Conservation (phyloP, 768 basidiomycete species). For the Pisolithus tinctorius region DNA sequence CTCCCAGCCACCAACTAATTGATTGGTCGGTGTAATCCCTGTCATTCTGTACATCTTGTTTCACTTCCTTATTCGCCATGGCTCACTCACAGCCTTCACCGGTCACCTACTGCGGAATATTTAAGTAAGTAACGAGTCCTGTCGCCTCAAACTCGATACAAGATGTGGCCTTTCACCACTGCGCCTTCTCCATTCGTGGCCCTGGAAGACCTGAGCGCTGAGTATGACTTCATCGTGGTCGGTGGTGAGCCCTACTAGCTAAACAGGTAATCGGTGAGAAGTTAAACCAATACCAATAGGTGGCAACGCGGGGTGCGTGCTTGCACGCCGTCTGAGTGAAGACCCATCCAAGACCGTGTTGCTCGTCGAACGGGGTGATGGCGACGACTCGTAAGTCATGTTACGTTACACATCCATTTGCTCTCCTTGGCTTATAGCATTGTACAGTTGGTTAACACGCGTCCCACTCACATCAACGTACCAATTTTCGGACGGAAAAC, state of each 20-base stretch:
- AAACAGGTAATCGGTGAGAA: background rate
- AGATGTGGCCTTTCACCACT: constrained; percentile 2
- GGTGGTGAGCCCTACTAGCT: background rate
- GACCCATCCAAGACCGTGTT: constrained; percentile 24
- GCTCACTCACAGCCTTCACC: too few relatives aligned
- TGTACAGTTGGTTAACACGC: background rate
- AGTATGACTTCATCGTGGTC: constrained; percentile 3
- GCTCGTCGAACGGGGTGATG: constrained; percentile 29
- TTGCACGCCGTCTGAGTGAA: constrained; percentile 33
- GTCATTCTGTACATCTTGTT: too few relatives aligned
- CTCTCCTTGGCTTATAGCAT: background rate
- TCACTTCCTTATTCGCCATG: too few relatives aligned
- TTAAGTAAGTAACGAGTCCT: background rate
- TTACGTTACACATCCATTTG: constrained; percentile 14
- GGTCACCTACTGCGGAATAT: too few relatives aligned
- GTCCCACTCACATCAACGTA: constrained; percentile 19
- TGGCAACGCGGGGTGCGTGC: constrained; percentile 34
- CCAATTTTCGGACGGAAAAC: constrained; percentile 6
- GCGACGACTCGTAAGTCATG: constrained; percentile 15
- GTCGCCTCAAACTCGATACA: background rate
- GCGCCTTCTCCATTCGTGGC: background rate
- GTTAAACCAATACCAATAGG: constrained; percentile 9
- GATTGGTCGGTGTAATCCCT: too few relatives aligned
- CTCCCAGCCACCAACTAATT: too few relatives aligned
- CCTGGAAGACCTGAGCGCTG: background rate